Evolutionary conservation across 179 eudicot genomes (phyloP), one percentile per base, ranked within the genome.

Genomic region (Spergularia azorica): DNA sequence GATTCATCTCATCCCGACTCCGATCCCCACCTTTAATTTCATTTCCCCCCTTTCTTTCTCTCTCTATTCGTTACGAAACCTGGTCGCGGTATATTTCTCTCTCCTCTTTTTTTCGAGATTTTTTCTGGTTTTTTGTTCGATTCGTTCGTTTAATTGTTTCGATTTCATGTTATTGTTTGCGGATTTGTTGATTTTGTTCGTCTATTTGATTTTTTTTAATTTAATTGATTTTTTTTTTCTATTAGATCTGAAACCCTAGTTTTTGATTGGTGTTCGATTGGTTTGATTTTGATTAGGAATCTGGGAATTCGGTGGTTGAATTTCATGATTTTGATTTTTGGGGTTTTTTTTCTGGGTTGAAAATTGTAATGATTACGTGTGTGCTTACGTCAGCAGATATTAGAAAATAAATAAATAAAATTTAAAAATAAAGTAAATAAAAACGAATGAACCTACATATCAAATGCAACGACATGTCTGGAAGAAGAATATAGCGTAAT

Each of bases 161-260:
- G 60, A 18, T 77, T 69, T 20, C 4, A n/a, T 26, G 21, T 11
- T 66, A 5, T 43, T 0, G n/a, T 17, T 26, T 26, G 58, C 59
- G 55, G 32, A 59, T 6, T 61, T 26, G 9, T 70, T 26, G 18
- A 16, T 71, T 55, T n/a, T 59, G 7, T 55, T 70, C n/a, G 38
- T 64, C 57, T 65, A 4, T 17, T 15, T 50, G 9, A 11, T 16
- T 32, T 1, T 52, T 56, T 71, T 17, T 48, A 62, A 12, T 74
- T 36, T 26, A 57, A 9, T 75, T 57, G 60, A 79, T 79, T 63
- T 55, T 8, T 43, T 63, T 54, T 1, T 72, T 75, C 13, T 39
- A 13, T 69, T 38, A 11, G 65, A 75, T 74, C 51, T 20, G 75
- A 69, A 79, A 79, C 82, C 82, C 83, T 70, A 80, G 79, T 15